Percentiles rank a stretch among this genome's conserved stretches.
phyloP scores from a whole-genome alignment of 2,329 filamentous ascomycete genomes.

The Exophiala bonariae region DNA sequence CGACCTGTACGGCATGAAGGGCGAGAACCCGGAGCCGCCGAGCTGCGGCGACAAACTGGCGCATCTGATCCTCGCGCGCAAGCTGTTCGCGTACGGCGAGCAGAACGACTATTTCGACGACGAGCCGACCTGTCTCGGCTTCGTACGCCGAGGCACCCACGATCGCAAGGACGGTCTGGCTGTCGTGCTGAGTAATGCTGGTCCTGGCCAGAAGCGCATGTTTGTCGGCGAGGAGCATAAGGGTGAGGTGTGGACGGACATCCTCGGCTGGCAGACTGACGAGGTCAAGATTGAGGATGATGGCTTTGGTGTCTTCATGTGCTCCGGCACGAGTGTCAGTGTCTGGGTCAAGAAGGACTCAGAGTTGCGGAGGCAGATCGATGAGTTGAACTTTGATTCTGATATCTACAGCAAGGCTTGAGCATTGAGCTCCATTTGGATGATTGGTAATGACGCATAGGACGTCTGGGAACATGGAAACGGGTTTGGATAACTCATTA shows the following conservation, averaged over 20 bases:
- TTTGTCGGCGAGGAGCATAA: conserved; percentile 59
- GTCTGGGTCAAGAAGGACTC: conserved; percentile 63
- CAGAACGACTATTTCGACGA: conserved; percentile 66
- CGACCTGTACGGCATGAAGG: conserved; percentile 65
- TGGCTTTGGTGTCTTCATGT: conserved; percentile 60
- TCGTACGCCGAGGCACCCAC: conserved; percentile 49
- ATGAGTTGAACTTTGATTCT: conserved; percentile 39
- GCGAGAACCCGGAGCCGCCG: conserved; percentile 53
- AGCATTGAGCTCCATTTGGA: not conserved
- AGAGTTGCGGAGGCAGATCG: conserved; percentile 50
- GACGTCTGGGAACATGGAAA: too few relatives aligned
- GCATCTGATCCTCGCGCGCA: conserved; percentile 61
- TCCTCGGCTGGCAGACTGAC: conserved; percentile 55
- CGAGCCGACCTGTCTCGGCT: conserved; percentile 59
- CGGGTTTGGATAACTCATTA: too few relatives aligned
- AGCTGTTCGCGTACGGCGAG: conserved; percentile 65
- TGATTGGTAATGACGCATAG: too few relatives aligned
- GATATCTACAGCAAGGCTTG: conserved; percentile 18
- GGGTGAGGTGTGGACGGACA: conserved; percentile 65
- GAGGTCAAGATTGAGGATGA: conserved; percentile 59
- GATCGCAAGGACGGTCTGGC: conserved; percentile 47
- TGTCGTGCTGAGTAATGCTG: conserved; percentile 57
- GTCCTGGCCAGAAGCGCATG: conserved; percentile 55
- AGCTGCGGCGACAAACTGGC: conserved; percentile 57
- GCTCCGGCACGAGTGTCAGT: conserved; percentile 53